These are phyloP conservation scores for Alisma plantagoaquatica DNA, from an alignment of 106 monocot species.

Conservation along the genomic window DNA sequence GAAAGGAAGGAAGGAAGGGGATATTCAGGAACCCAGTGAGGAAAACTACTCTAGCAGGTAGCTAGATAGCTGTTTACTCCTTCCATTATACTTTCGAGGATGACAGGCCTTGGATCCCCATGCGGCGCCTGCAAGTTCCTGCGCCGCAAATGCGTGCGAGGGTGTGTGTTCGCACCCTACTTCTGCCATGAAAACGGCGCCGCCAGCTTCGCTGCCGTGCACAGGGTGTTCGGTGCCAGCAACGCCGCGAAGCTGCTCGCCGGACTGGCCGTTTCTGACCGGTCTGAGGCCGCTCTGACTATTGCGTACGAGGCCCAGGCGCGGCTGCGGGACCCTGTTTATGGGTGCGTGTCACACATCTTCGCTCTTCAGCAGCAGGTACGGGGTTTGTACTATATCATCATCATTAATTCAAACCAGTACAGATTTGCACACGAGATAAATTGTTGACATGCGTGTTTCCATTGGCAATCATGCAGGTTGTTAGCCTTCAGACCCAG, in stretches of 20 bases:
- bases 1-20: too few relatives aligned
- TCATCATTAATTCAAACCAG: too few relatives aligned
- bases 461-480: too few relatives aligned
- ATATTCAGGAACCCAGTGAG: too few relatives aligned
- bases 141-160: slow-evolving; percentile 40
- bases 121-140: slow-evolving; percentile 78
- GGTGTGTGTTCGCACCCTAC: slow-evolving; percentile 66
- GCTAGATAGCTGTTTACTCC: too few relatives aligned
- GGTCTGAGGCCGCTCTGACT: slow-evolving; percentile 52
- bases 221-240: slow-evolving; percentile 70
- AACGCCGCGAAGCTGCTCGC: slow-evolving; percentile 57
- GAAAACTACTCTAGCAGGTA: too few relatives aligned
- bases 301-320: slow-evolving; percentile 73
- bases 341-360: slow-evolving; percentile 78
- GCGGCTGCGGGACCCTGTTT: slow-evolving; percentile 53
- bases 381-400: too few relatives aligned
- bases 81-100: too few relatives aligned
- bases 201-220: slow-evolving; percentile 51
- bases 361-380: slow-evolving; percentile 69
- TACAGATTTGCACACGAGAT: too few relatives aligned
- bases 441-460: too few relatives aligned
- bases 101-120: slow-evolving; percentile 37
- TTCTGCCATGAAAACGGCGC: slow-evolving; percentile 48
- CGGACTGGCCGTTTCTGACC: slow-evolving; percentile 32
- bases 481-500: too few relatives aligned